A percentile compares a stretch with the other conserved stretches of the same genome.
These are phyloP conservation scores for Amanita exitialis DNA, from an alignment of 768 basidiomycete species.

Conservation along the genomic window DNA sequence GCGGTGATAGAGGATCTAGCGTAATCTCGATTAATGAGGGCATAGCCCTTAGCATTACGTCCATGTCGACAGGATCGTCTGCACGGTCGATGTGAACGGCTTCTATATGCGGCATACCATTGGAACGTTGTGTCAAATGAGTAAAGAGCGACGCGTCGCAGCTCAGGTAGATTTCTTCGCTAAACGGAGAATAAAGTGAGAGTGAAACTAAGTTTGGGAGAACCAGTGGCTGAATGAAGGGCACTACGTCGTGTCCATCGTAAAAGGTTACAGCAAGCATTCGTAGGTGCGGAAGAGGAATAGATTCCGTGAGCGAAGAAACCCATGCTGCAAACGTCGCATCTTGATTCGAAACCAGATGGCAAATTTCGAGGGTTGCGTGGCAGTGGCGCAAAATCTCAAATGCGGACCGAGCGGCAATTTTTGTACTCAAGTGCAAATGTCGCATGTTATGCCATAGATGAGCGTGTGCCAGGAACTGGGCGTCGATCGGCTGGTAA, in stretches of 20 bases:
- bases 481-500: not conserved
- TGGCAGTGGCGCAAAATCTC: not conserved
- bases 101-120: not conserved
- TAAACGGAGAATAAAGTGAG: not conserved
- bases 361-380: not conserved
- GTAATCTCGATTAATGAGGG: not conserved
- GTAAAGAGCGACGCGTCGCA: not conserved
- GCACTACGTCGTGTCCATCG: not conserved
- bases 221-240: not conserved
- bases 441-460: not conserved
- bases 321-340: not conserved
- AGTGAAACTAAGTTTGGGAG: not conserved
- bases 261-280: not conserved
- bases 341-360: not conserved
- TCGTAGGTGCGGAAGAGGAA: not conserved
- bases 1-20: not conserved
- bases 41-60: not conserved
- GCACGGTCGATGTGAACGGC: not conserved
- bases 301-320: not conserved
- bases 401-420: not conserved
- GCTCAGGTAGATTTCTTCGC: not conserved
- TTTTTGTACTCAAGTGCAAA: not conserved
- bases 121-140: not conserved
- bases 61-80: not conserved
- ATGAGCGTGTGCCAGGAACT: not conserved